Evolutionary conservation across 2,329 filamentous ascomycete genomes (phyloP), one percentile per base, ranked within the genome.

Genomic region (Sporothrix inflata): DNA sequence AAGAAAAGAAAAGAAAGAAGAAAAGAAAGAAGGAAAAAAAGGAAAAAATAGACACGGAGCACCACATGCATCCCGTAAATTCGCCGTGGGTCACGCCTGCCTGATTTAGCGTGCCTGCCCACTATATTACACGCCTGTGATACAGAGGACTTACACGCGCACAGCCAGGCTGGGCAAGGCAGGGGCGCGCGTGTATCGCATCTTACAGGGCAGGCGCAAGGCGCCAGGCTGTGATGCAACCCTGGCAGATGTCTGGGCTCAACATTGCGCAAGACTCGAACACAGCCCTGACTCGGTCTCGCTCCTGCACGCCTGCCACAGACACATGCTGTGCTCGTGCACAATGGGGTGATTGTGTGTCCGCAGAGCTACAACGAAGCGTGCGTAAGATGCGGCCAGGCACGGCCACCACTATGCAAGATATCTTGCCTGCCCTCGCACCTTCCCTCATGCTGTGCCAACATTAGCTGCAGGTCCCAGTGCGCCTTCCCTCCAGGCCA

Each of bases 151-250:
- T 67, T 40, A 69, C 66, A 55, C 47, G 49, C 66, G 7, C 30
- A 34, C 21, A 69, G 47, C 6, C 47, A 55, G 19, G 51, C 42
- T 49, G 16, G 42, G 63, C 42, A 67, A 38, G 45, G 45, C 45
- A 51, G 65, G 65, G 42, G 45, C 45, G 65, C 65, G 40, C 61
- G 60, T 49, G 63, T 66, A 47, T 66, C 40, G 12, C 61, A 66
- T 40, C 34, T 40, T 40, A 40, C 55, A 61, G 40, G 21, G 61
- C 38, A 65, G 38, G 40, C 40, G 42, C 63, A 45, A 67, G 63
- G 61, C 40, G 42, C 63, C 63, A 67, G 63, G 61, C 63, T 67
- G 45, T 49, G 16, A 67, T 67, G 63, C 63, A 49, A 67, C 63
- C 63, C 63, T 67, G 63, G 45, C 63, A 51, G 24, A n/a, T 63